Evolutionary conservation across 352 stramenopile species (phyloP).

Genomic region (Pythium periplocum): DNA sequence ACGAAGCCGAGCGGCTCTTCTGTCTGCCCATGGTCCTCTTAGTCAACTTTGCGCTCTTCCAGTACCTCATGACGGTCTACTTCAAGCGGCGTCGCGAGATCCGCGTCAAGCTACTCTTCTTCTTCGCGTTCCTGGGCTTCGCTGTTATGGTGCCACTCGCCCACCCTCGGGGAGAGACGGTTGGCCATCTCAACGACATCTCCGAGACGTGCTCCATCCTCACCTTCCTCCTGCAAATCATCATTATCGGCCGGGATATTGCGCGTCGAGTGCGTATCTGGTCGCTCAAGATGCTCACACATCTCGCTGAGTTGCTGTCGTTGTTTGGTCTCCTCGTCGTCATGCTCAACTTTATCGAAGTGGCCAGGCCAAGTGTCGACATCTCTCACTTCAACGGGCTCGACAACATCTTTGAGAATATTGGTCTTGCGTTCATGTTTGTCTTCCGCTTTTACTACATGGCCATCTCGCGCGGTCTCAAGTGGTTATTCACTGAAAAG

Average conservation of each 20-base stretch:
- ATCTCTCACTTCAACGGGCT: constrained; percentile 6
- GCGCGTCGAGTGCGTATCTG: constrained; percentile 10
- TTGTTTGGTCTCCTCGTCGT: not conserved
- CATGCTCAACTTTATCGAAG: constrained; percentile 2
- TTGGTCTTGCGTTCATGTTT: constrained; percentile 30
- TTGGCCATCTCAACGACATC: constrained; percentile 14
- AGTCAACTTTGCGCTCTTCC: constrained; percentile 16
- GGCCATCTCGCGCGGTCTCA: constrained; percentile 7
- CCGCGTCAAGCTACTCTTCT: constrained; percentile 5
- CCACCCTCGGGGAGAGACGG: constrained; percentile 1
- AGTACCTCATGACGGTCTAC: constrained; percentile 13
- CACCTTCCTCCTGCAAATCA: constrained; percentile 22
- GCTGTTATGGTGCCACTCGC: constrained; percentile 10
- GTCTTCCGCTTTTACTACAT: constrained; percentile 36
- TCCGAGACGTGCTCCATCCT: constrained; percentile 12
- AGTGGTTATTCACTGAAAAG: constrained; percentile 9
- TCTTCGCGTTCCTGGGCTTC: constrained; percentile 11
- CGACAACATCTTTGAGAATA: constrained; percentile 21
- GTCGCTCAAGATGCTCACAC: constrained; percentile 2
- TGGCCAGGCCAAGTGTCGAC: not conserved
- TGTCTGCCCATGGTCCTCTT: constrained; percentile 10
- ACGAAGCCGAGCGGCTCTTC: not conserved
- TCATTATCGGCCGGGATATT: constrained; percentile 16
- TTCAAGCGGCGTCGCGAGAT: constrained; percentile 3
- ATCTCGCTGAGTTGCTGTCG: constrained; percentile 1